Conservation (phyloP, 2,329 filamentous ascomycete species). For the Cladosporium sp. region DNA sequence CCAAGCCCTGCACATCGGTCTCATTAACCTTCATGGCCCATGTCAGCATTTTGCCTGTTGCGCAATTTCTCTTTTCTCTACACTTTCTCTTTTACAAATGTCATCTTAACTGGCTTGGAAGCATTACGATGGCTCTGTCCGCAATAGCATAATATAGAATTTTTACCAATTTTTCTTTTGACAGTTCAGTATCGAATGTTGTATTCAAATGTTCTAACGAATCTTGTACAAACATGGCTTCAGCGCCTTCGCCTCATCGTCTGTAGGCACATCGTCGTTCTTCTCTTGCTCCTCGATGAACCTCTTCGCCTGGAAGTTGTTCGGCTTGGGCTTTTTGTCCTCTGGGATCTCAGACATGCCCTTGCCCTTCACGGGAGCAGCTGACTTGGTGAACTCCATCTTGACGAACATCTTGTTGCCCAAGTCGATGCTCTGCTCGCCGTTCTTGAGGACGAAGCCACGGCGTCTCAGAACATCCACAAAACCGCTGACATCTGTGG, state of each 20-base stretch:
- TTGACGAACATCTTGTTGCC: constrained; percentile 98
- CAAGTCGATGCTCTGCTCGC: constrained; percentile 65
- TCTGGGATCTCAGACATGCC: constrained; percentile 47
- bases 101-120: too few relatives aligned
- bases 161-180: too few relatives aligned
- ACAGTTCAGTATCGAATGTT: neutral
- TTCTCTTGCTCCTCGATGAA: constrained; percentile 55
- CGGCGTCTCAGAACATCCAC: constrained; percentile 74
- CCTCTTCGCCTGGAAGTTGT: constrained; percentile 38
- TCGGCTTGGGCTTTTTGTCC: constrained; percentile 31
- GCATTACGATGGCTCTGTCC: too few relatives aligned
- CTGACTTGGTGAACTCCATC: constrained; percentile 90
- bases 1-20: too few relatives aligned
- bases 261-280: constrained; percentile 51
- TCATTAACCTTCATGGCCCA: too few relatives aligned
- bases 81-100: too few relatives aligned
- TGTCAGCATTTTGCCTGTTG: too few relatives aligned
- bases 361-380: constrained; percentile 70
- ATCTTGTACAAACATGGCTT: constrained; percentile 98
- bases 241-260: constrained; percentile 66
- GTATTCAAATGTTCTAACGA: constrained; percentile 51
- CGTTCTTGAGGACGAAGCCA: constrained; percentile 77
- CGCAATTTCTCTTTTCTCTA: too few relatives aligned
- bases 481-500: constrained; percentile 85
- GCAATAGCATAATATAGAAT: too few relatives aligned